Evolutionary conservation across 306 rosid genomes (phyloP).

Genomic region (Pterocarpus macrocarpus): DNA sequence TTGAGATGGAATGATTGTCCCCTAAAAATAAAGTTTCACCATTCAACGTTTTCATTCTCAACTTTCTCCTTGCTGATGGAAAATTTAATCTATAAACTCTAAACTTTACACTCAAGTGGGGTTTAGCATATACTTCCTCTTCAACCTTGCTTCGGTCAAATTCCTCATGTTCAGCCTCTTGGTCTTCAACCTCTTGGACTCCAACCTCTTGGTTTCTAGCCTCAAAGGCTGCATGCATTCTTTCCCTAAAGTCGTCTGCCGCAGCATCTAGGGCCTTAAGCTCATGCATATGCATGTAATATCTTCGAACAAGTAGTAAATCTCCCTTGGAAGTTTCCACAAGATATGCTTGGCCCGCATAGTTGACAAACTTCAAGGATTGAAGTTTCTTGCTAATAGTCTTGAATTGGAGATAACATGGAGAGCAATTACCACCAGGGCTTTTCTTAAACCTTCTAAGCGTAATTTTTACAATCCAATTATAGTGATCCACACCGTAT

Average conservation of each 20-base stretch:
- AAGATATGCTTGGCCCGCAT: not conserved
- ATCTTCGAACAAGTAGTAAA: not conserved
- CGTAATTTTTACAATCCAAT: not conserved
- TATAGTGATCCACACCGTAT: not conserved
- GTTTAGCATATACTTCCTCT: not conserved
- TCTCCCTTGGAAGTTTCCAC: not conserved
- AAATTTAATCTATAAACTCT: no score
- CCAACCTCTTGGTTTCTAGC: no score
- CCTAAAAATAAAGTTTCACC: not conserved
- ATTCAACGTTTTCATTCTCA: not conserved
- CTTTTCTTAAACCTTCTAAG: no score
- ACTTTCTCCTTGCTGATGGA: not conserved
- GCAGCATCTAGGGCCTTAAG: not conserved
- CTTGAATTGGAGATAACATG: not conserved
- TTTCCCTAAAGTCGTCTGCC: not conserved
- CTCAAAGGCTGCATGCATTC: not conserved
- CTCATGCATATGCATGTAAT: not conserved
- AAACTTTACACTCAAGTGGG: not conserved
- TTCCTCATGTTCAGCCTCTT: not conserved
- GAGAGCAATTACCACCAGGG: not conserved
- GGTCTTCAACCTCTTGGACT: not conserved
- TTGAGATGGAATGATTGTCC: not conserved
- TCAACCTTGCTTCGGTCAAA: not conserved
- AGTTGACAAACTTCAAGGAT: not conserved
- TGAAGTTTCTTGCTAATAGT: not conserved